These are phyloP conservation scores for Pyrenochaeta sp. DNA, from an alignment of 2,329 filamentous ascomycete genomes.

Conservation along the genomic window DNA sequence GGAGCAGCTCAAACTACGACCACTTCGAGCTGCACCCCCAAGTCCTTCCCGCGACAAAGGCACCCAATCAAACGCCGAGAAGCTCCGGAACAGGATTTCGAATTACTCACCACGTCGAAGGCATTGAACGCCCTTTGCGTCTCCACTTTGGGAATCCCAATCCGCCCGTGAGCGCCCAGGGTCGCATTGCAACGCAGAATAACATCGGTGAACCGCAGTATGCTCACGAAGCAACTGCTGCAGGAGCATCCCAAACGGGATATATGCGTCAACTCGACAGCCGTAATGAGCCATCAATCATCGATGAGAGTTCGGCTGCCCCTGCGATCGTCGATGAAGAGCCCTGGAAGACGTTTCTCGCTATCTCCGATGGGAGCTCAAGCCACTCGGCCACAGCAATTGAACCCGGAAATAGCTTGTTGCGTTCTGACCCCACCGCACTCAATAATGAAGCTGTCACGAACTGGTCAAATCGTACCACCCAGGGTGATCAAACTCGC, in stretches of 20 bases:
- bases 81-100: conserved; percentile 16
- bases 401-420: conserved; percentile 19
- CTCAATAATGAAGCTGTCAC: conserved; percentile 19
- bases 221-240: conserved; percentile 21
- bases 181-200: conserved; percentile 10
- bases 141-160: conserved; percentile 26
- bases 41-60: not conserved
- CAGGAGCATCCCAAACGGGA: conserved; percentile 14
- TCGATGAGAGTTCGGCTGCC: conserved; percentile 9
- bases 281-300: conserved; percentile 3
- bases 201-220: conserved; percentile 22
- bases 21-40: conserved; percentile 5
- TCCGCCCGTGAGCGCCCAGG: conserved; percentile 9
- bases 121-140: conserved; percentile 25
- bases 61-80: not conserved
- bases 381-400: conserved; percentile 22
- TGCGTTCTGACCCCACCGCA: conserved; percentile 23
- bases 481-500: conserved; percentile 28
- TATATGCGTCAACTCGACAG: conserved; percentile 16
- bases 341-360: conserved; percentile 37
- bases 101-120: conserved; percentile 25
- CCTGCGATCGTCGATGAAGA: conserved; percentile 36
- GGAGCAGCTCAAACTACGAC: conserved; percentile 4
- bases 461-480: conserved; percentile 39
- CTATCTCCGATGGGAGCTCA: conserved; percentile 29